phyloP scores from a whole-genome alignment of 495 filamentous ascomycete genomes.

The Aspergillus funiculosus region DNA sequence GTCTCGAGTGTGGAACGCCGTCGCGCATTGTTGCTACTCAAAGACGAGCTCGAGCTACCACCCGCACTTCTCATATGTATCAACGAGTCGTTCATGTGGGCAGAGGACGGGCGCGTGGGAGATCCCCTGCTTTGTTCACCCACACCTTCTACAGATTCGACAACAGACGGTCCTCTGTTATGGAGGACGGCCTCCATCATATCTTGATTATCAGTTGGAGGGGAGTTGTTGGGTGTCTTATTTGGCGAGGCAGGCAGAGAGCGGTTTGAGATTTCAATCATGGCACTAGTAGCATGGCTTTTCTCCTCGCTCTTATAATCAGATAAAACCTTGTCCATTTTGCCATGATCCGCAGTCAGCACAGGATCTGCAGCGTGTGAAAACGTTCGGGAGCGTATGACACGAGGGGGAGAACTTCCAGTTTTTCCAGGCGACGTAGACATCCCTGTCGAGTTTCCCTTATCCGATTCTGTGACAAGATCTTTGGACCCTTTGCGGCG shows the following conservation, averaged over 20 bases:
- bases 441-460: slow-evolving; percentile 23
- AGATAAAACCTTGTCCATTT: slow-evolving; percentile 49
- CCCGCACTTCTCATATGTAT: slow-evolving; percentile 28
- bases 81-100: slow-evolving; percentile 23
- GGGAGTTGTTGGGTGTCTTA: slow-evolving; percentile 48
- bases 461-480: slow-evolving; percentile 25
- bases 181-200: slow-evolving; percentile 24
- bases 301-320: slow-evolving; percentile 39
- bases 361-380: slow-evolving; percentile 57
- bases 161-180: slow-evolving; percentile 30
- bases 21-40: slow-evolving; percentile 27
- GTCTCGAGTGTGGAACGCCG: slow-evolving; percentile 41
- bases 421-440: slow-evolving; percentile 40
- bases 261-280: slow-evolving; percentile 60
- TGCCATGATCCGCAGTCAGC: slow-evolving; percentile 56
- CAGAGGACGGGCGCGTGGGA: slow-evolving; percentile 24
- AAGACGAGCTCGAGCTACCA: slow-evolving; percentile 27
- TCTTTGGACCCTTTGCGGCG: slow-evolving; percentile 30
- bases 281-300: slow-evolving; percentile 53
- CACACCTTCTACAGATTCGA: slow-evolving; percentile 29
- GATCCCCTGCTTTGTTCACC: slow-evolving; percentile 17
- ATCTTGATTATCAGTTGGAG: slow-evolving; percentile 34
- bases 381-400: slow-evolving; percentile 58
- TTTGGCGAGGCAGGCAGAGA: slow-evolving; percentile 54
- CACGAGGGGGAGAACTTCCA: slow-evolving; percentile 43